Percentiles rank a stretch among this genome's conserved stretches.
Evolutionary conservation across 2,329 filamentous ascomycete species (phyloP).

Genomic region (Talaromyces verruculosus): DNA sequence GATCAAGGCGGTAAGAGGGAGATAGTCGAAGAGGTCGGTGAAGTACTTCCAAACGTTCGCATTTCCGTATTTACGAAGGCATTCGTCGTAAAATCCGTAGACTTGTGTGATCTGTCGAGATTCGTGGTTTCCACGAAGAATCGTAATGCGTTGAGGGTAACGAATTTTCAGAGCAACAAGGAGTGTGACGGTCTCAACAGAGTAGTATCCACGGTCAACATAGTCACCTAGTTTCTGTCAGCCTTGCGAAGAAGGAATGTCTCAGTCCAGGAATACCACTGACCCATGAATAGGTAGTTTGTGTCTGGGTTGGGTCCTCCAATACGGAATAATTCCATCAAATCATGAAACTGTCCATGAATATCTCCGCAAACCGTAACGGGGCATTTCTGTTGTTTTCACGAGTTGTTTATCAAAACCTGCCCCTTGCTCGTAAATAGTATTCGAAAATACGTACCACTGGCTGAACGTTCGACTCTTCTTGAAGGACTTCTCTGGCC

Average conservation of each 20-base stretch:
- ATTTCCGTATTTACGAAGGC: constrained; percentile 97
- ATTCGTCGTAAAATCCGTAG: constrained; percentile 99
- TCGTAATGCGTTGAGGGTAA: constrained; percentile 96
- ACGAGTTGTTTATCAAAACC: constrained; percentile 27
- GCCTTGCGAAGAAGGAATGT: constrained; percentile 20
- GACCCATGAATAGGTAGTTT: constrained; percentile 99
- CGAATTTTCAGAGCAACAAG: constrained; percentile 96
- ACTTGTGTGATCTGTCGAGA: constrained; percentile 98
- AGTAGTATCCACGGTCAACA: constrained; percentile 98
- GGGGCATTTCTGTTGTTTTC: constrained; percentile 75
- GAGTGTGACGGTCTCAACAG: constrained; percentile 94
- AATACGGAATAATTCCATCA: constrained; percentile 99
- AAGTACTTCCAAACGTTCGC: constrained; percentile 99
- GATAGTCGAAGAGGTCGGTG: constrained; percentile 97
- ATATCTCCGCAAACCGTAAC: constrained; percentile 99
- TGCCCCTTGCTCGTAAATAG: background rate
- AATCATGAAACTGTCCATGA: constrained; percentile 96
- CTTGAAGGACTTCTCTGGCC: constrained; percentile 94
- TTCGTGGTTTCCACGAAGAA: constrained; percentile 98
- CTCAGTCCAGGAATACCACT: constrained; percentile 32
- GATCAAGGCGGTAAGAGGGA: constrained; percentile 93
- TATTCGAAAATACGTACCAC: constrained; percentile 65
- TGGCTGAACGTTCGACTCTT: constrained; percentile 98
- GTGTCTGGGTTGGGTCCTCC: constrained; percentile 97
- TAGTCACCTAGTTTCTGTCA: constrained; percentile 71